These are phyloP conservation scores for Verticillium isaacii DNA, from an alignment of 2,329 filamentous ascomycete species.

Conservation along the genomic window DNA sequence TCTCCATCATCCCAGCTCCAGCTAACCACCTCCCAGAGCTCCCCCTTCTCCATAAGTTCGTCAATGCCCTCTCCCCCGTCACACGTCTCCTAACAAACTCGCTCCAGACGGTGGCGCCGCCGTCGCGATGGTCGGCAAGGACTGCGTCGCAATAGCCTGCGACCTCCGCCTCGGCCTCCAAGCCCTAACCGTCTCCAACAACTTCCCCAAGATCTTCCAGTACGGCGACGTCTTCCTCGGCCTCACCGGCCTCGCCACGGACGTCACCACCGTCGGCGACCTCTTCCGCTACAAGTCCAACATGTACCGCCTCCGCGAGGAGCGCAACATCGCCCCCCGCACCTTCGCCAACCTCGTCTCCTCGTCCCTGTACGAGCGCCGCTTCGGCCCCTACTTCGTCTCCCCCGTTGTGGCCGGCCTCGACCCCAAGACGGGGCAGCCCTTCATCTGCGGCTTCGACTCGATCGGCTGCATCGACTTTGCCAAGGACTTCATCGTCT, in stretches of 20 bases:
- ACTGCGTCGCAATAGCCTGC: constrained; percentile 99
- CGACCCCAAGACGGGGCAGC: constrained; percentile 88
- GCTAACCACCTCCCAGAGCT: constrained; percentile 56
- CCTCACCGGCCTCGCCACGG: constrained; percentile 87
- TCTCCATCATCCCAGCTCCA: constrained; percentile 3
- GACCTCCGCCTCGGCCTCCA: constrained; percentile 97
- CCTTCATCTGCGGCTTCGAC: constrained; percentile 98
- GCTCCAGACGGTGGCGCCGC: constrained; percentile 76
- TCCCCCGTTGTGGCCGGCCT: constrained; percentile 91
- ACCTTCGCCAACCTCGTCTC: constrained; percentile 96
- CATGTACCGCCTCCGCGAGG: constrained; percentile 98
- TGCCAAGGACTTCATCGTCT: constrained; percentile 98
- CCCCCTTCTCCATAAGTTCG: constrained; percentile 94
- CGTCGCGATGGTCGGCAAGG: constrained; percentile 98
- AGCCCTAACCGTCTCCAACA: constrained; percentile 95
- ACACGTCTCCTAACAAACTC: constrained; percentile 5
- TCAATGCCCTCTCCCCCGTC: constrained; percentile 9
- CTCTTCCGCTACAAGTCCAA: constrained; percentile 99
- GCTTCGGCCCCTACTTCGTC: constrained; percentile 96
- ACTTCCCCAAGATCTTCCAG: constrained; percentile 99
- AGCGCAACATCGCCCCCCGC: constrained; percentile 89
- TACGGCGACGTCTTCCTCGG: constrained; percentile 96
- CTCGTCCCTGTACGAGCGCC: constrained; percentile 85
- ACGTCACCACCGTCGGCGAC: constrained; percentile 90
- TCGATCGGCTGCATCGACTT: constrained; percentile 99